Evolutionary conservation across 371 early-diverging fungal genomes (phyloP), one percentile per base, ranked within the genome.

Genomic region (Mortierella sp.): DNA sequence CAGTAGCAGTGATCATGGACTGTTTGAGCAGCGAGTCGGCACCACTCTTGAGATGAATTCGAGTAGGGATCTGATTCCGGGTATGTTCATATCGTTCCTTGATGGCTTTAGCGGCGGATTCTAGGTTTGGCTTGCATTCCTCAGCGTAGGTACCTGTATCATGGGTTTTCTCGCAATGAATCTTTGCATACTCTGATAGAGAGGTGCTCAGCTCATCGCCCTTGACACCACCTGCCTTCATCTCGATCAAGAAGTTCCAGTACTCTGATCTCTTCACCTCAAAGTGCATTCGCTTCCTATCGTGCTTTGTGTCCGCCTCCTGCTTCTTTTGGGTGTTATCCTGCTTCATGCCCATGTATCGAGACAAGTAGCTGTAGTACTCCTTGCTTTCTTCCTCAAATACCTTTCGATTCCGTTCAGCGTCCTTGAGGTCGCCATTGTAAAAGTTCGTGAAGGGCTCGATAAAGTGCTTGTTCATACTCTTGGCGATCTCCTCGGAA

Each of bases 221-320:
- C 63, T 90, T 88, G 54, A 81, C 83, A n/a, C 85, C 88, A 17
- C 84, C 89, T 49, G 54, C 56, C 64, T 87, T 84, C 44, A 91
- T 76, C 53, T 90, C 88, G 25, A 79, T 77, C 56, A 92, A 55
- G 44, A 84, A 88, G 8, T 58, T 71, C 64, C 86, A 87, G 60
- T 91, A 91, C 54, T 92, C 90, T 51, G 88, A 85, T 28, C 90
- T 78, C 43, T 72, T 83, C 31, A 87, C 66, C 60, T 90, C 93
- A 71, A 90, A 92, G 8, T 78, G 70, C 31, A 72, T 70, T 16
- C 83, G 81, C 31, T 80, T 83, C 44, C 51, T 63, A 40, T 83
- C 79, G 46, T 79, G 83, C 57, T 82, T 83, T 1, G 68, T 31
- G 44, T 87, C 87, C 2, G 77, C 73, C n/a, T 81, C 79, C 10